phyloP scores from a whole-genome alignment of 805 yeast genomes.

The Pichia paraexigua region DNA sequence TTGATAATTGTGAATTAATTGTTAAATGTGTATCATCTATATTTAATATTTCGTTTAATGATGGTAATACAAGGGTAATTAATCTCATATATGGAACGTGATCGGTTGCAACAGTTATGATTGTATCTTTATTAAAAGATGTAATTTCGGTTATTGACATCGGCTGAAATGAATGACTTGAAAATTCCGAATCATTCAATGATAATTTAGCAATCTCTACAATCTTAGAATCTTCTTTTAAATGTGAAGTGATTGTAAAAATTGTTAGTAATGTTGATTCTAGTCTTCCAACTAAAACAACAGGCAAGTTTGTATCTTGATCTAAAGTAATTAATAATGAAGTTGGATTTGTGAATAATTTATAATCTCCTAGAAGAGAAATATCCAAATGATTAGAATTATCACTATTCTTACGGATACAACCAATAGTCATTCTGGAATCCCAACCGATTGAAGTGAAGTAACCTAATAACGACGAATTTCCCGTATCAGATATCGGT shows the following conservation, averaged over 20 bases:
- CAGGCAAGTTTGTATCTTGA: conserved; percentile 20
- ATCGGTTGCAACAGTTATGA: conserved; percentile 61
- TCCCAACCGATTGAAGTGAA: conserved; percentile 59
- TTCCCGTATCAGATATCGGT: conserved; percentile 1
- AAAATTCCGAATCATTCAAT: conserved; percentile 65
- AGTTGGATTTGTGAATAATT: conserved; percentile 44
- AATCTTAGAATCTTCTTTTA: conserved; percentile 14
- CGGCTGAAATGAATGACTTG: conserved; percentile 56
- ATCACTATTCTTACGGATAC: not conserved
- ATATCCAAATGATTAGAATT: conserved; percentile 10
- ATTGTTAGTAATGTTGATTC: conserved; percentile 53
- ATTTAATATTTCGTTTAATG: conserved; percentile 15
- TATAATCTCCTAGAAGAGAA: conserved; percentile 20
- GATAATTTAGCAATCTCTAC: conserved; percentile 41
- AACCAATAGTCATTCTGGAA: conserved; percentile 32
- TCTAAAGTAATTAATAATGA: conserved; percentile 33
- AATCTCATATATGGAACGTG: conserved; percentile 73
- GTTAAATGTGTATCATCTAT: not conserved
- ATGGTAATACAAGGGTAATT: conserved; percentile 43
- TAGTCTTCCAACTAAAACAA: conserved; percentile 46
- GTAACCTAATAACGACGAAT: conserved; percentile 20
- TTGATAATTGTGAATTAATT: conserved; percentile 3
- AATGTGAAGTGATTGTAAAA: conserved; percentile 19
- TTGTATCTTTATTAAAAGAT: conserved; percentile 8
- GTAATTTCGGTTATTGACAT: conserved; percentile 31